phyloP scores from a whole-genome alignment of 768 basidiomycete genomes.

The Hypsizygus marmoreus region DNA sequence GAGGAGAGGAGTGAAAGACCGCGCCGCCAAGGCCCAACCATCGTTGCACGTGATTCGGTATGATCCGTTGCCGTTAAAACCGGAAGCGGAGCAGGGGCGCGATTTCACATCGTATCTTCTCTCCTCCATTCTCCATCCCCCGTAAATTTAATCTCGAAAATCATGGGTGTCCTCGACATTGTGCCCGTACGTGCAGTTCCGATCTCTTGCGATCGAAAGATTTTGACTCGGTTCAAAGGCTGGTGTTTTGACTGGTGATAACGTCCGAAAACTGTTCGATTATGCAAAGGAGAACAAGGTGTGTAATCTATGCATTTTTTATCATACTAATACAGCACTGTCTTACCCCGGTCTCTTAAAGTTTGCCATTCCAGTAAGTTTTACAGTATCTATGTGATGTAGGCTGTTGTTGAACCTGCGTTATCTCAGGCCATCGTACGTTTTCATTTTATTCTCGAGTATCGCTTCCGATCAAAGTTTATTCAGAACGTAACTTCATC shows the following conservation, averaged over 20 bases:
- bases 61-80: no score
- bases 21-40: no score
- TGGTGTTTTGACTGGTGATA: slow-evolving; percentile 93
- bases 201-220: slow-evolving; percentile 1
- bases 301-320: slow-evolving; percentile 21
- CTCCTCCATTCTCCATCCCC: slow-evolving; percentile 1
- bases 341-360: slow-evolving; percentile 32
- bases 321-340: slow-evolving; percentile 2
- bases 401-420: no score
- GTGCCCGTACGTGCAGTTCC: slow-evolving; percentile 63
- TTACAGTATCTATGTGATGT: slow-evolving; percentile 2
- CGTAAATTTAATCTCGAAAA: slow-evolving; percentile 16
- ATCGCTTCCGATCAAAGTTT: slow-evolving; percentile 12
- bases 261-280: slow-evolving; percentile 93
- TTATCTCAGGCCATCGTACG: slow-evolving; percentile 71
- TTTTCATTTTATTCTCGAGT: slow-evolving; percentile 20
- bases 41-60: no score
- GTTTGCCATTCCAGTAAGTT: slow-evolving; percentile 86
- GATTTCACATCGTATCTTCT: no score
- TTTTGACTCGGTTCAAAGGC: slow-evolving; percentile 48
- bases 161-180: slow-evolving; percentile 82
- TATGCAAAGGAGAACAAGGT: slow-evolving; percentile 91
- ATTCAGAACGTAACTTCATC: slow-evolving; percentile 93
- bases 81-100: no score
- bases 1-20: no score